Conservation (phyloP, 148 eudicot genomes). For the Mesembryanthemum crystallinum region DNA sequence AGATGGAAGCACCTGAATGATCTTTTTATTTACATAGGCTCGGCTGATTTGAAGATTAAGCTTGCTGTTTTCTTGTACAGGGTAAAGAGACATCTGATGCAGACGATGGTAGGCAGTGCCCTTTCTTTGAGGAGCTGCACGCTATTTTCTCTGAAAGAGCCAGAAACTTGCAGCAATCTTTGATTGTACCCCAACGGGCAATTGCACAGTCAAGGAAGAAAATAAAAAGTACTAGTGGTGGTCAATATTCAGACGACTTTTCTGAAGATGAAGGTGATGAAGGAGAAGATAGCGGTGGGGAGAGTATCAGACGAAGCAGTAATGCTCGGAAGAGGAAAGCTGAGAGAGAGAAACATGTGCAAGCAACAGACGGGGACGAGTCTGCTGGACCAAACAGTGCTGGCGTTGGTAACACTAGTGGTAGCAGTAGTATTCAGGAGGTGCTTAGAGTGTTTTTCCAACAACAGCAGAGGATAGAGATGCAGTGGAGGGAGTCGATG, state of each 20-base stretch:
- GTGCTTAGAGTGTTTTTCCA: slow-evolving; percentile 41
- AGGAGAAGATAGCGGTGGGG: slow-evolving; percentile 21
- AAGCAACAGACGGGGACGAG: background rate
- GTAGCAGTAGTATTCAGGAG: slow-evolving; percentile 28
- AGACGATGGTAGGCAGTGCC: slow-evolving; percentile 34
- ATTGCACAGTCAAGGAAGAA: slow-evolving; percentile 30
- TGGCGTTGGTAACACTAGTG: background rate
- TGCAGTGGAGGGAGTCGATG: slow-evolving; percentile 50
- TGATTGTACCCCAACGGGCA: slow-evolving; percentile 26
- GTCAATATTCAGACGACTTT: slow-evolving; percentile 31
- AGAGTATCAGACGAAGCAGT: slow-evolving; percentile 1
- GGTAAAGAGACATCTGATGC: slow-evolving; percentile 38
- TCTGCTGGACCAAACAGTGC: slow-evolving; percentile 2
- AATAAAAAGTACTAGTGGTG: slow-evolving; percentile 20
- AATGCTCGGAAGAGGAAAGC: slow-evolving; percentile 26
- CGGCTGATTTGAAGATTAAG: background rate
- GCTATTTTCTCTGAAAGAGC: slow-evolving; percentile 37
- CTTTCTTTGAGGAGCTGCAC: slow-evolving; percentile 46
- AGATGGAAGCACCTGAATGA: background rate
- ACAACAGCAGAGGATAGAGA: slow-evolving; percentile 46
- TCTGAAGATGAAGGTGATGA: slow-evolving; percentile 36
- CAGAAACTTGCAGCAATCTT: slow-evolving; percentile 21
- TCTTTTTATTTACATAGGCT: background rate
- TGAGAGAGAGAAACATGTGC: slow-evolving; percentile 18
- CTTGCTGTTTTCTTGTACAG: slow-evolving; percentile 21